Percentiles rank a stretch among this genome's conserved stretches.
These are phyloP conservation scores for Neonectria neomacrospora DNA, from an alignment of 2,329 filamentous ascomycete genomes.

Conservation along the genomic window DNA sequence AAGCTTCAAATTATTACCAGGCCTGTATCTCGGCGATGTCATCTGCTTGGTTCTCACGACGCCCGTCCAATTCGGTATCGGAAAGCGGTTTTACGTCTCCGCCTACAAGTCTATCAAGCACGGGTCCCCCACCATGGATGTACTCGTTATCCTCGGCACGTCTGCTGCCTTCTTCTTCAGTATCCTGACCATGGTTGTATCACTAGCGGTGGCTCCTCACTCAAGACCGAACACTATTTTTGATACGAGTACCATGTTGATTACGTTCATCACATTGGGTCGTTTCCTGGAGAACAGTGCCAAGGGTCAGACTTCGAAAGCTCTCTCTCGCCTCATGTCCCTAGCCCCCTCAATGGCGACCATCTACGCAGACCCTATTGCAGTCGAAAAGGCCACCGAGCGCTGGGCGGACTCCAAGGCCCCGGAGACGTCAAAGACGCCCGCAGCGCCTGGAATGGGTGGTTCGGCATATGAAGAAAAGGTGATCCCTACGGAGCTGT, in stretches of 20 bases:
- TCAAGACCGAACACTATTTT: constrained; percentile 88
- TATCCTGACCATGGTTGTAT: constrained; percentile 85
- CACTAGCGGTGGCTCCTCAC: constrained; percentile 79
- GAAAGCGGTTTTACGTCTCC: constrained; percentile 90
- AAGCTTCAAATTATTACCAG: constrained; percentile 70
- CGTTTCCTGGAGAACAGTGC: constrained; percentile 93
- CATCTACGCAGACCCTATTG: constrained; percentile 94
- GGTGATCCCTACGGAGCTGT: constrained; percentile 90
- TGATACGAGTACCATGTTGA: constrained; percentile 97
- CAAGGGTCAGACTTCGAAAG: constrained; percentile 96
- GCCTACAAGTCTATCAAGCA: constrained; percentile 96
- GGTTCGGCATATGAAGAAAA: constrained; percentile 81
- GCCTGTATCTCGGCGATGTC: constrained; percentile 89
- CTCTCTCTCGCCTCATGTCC: constrained; percentile 93
- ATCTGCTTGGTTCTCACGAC: constrained; percentile 86
- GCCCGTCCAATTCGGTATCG: constrained; percentile 96
- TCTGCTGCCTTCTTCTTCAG: constrained; percentile 99
- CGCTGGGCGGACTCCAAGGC: constrained; percentile 65
- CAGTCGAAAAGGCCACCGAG: constrained; percentile 89
- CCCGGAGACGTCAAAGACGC: constrained; percentile 56
- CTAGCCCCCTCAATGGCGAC: constrained; percentile 96
- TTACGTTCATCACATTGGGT: constrained; percentile 93
- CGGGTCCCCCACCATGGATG: constrained; percentile 95
- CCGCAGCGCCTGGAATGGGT: constrained; percentile 48
- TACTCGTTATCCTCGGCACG: constrained; percentile 91